These are phyloP conservation scores for Hypomyces perniciosus DNA, from an alignment of 2,329 filamentous ascomycete genomes.

Conservation along the genomic window DNA sequence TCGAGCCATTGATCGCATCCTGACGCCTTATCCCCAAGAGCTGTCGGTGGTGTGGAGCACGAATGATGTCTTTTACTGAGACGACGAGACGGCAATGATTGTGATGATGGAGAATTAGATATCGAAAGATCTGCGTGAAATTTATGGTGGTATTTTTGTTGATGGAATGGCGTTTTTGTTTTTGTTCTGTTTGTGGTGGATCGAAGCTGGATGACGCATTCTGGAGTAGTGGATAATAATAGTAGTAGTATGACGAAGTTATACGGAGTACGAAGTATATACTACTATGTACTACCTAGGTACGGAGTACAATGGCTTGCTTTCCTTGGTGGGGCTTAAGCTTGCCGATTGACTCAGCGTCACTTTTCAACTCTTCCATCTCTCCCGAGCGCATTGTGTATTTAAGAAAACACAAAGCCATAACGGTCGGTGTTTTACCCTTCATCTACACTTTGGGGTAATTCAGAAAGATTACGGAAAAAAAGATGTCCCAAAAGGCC, in stretches of 20 bases:
- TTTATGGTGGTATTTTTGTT: not conserved
- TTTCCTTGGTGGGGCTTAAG: not conserved
- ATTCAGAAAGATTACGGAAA: not conserved
- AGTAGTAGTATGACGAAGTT: too few species aligned
- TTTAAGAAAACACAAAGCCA: not conserved
- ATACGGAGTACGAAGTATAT: not conserved
- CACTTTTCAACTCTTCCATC: not conserved
- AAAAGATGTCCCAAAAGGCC: constrained; percentile 31
- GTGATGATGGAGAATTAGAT: not conserved
- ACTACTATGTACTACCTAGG: not conserved
- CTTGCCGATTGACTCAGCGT: constrained; percentile 14
- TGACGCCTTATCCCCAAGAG: constrained; percentile 9
- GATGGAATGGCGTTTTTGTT: too few species aligned
- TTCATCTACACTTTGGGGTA: too few species aligned
- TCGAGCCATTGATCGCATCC: constrained; percentile 7
- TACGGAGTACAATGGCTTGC: not conserved
- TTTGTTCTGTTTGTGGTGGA: too few species aligned
- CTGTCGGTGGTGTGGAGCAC: constrained; percentile 9
- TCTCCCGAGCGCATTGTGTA: too few species aligned
- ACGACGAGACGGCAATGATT: not conserved
- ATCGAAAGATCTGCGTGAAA: not conserved
- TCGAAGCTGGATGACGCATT: too few species aligned
- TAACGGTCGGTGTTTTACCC: not conserved
- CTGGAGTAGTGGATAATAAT: too few species aligned
- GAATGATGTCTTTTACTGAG: constrained; percentile 7